Percentiles rank a stretch among this genome's conserved stretches.
Conservation (phyloP, 768 basidiomycete genomes). For the Phanerochaete sordida region DNA sequence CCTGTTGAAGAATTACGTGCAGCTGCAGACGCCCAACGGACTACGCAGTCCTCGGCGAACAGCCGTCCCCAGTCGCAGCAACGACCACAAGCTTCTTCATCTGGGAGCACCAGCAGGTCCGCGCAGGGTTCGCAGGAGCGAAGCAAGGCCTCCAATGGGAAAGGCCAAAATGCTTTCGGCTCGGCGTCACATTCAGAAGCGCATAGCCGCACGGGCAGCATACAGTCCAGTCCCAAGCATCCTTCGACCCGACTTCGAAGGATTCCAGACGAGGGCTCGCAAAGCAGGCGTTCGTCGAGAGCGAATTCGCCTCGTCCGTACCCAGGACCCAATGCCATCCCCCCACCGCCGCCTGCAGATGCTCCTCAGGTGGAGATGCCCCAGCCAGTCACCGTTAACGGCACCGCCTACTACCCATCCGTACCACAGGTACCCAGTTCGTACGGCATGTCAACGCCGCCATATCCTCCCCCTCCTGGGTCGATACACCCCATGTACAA, state of each 20-base stretch:
- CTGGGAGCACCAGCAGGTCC: constrained; percentile 23
- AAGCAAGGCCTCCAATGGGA: constrained; percentile 27
- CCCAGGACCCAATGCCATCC: not conserved
- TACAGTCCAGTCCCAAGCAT: constrained; percentile 46
- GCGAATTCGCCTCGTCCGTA: constrained; percentile 10
- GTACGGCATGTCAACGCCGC: constrained; percentile 12
- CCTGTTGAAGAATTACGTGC: constrained; percentile 54
- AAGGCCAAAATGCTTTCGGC: constrained; percentile 19
- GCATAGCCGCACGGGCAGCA: constrained; percentile 43
- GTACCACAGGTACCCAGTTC: constrained; percentile 14
- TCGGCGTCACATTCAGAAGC: constrained; percentile 42
- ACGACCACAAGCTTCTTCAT: not conserved
- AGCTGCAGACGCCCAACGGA: constrained; percentile 39
- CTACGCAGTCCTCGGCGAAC: constrained; percentile 20
- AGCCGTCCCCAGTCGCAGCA: constrained; percentile 23
- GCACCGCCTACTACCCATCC: not conserved
- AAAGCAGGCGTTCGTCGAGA: constrained; percentile 10
- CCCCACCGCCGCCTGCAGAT: not conserved
- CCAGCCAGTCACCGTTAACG: not conserved
- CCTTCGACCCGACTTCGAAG: constrained; percentile 36
- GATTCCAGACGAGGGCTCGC: constrained; percentile 34
- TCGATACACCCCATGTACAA: constrained; percentile 10
- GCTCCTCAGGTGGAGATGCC: not conserved
- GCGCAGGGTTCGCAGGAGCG: constrained; percentile 32
- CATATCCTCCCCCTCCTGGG: constrained; percentile 17